Conservation (phyloP, 495 filamentous ascomycete genomes). For the Entonaema liquescens region DNA sequence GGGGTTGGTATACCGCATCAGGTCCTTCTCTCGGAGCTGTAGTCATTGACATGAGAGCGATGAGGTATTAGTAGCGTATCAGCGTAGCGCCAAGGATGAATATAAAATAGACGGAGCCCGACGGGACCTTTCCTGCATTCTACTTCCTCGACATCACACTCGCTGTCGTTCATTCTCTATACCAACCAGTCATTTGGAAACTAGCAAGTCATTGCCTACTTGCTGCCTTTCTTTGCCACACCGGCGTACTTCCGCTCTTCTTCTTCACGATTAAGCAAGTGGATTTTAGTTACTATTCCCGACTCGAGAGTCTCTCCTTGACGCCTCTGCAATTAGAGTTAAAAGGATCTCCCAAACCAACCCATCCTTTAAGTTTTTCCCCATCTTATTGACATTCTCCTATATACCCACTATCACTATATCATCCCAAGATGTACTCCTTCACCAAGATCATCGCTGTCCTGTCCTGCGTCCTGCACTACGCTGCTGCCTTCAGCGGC, state of each 20-base stretch:
- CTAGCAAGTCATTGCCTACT: slow-evolving; percentile 25
- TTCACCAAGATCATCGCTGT: slow-evolving; percentile 22
- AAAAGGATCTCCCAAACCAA: background rate
- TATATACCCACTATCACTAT: background rate
- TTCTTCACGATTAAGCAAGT: background rate
- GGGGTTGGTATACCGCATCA: no score
- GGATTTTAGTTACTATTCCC: background rate
- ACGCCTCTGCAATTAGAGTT: background rate
- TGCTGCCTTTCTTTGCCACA: slow-evolving; percentile 14
- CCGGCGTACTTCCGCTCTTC: background rate
- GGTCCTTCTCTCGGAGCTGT: background rate
- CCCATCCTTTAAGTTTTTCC: background rate
- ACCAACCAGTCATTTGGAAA: slow-evolving; percentile 9
- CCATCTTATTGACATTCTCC: background rate
- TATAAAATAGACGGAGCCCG: slow-evolving; percentile 3
- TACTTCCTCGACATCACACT: slow-evolving; percentile 6
- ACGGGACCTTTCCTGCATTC: background rate
- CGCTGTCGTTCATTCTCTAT: slow-evolving; percentile 22
- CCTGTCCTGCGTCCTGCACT: slow-evolving; percentile 16
- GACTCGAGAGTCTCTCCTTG: background rate
- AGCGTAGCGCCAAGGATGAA: background rate
- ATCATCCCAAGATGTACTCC: slow-evolving; percentile 11
- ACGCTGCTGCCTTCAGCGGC: slow-evolving; percentile 40
- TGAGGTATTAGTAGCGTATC: slow-evolving; percentile 19
- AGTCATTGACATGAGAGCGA: background rate